Conservation (phyloP, 2,329 filamentous ascomycete species). For the Hypoxylon sp. region DNA sequence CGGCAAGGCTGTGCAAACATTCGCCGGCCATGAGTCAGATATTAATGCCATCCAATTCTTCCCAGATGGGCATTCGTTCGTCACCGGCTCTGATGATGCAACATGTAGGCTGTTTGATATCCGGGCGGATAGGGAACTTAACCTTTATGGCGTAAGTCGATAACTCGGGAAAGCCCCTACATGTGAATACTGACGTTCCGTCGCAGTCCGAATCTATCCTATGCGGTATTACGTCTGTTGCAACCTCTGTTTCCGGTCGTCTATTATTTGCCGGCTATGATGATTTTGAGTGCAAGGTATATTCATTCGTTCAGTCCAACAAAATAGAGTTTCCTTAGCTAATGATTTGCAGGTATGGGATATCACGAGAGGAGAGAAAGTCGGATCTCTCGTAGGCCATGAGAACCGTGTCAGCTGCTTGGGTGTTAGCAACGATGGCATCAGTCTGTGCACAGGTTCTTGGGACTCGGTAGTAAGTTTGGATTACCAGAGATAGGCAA, state of each 20-base stretch:
- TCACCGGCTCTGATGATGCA: slow-evolving; percentile 96
- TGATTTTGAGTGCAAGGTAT: slow-evolving; percentile 99
- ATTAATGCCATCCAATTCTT: slow-evolving; percentile 99
- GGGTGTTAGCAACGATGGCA: slow-evolving; percentile 98
- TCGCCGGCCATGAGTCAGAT: slow-evolving; percentile 97
- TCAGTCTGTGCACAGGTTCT: slow-evolving; percentile 98
- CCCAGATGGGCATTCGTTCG: slow-evolving; percentile 98
- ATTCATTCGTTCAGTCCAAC: slow-evolving; percentile 53
- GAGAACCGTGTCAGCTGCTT: slow-evolving; percentile 99
- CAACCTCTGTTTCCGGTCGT: slow-evolving; percentile 95
- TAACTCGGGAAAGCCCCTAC: not conserved
- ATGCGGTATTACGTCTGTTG: slow-evolving; percentile 97
- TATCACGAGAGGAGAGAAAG: slow-evolving; percentile 94
- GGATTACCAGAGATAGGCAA: not conserved
- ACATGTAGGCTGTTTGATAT: slow-evolving; percentile 98
- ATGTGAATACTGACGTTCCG: slow-evolving; percentile 40
- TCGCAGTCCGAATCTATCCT: slow-evolving; percentile 93
- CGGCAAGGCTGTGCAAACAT: slow-evolving; percentile 98
- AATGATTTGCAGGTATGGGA: slow-evolving; percentile 85
- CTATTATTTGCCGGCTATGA: slow-evolving; percentile 98
- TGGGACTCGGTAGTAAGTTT: slow-evolving; percentile 96
- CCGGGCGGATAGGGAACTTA: slow-evolving; percentile 86
- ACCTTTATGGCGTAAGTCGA: slow-evolving; percentile 75
- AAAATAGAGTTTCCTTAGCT: slow-evolving; percentile 27
- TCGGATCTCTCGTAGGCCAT: slow-evolving; percentile 95